Base-by-base conservation (phyloP, 140 eudicot genomes). In the Stevia rebaudiana region DNA sequence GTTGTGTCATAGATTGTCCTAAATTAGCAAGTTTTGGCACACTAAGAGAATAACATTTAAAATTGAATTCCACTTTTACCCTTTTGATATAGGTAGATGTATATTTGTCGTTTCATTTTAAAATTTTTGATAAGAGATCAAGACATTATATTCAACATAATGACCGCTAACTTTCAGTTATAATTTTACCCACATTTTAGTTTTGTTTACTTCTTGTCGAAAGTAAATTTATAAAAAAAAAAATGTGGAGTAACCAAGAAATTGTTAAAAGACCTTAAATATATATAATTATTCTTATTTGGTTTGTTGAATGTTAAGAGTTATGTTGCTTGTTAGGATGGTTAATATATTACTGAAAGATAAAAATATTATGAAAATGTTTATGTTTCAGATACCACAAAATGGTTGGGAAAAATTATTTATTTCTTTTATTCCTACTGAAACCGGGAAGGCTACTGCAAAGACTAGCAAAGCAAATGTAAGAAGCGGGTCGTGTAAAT, bases 401-500 rank as follows among this genome's bases (percentile, higher is more conserved):
- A 70, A 73, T 64, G 99, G 99, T 76, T 94, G 99, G 99, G 96
- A 94, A 43, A 94, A 88, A 56, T 67, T 94, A 61, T 88, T 85
- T 77, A 78, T 94, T 72, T 81, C 99, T 18, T 94, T 81, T 55
- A 78, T 83, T 80, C 95, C 99, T 46, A 70, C 82, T 62, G 99
- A 94, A 59, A 52, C 86, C 22, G 99, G 99, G 59, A 94, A 94
- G 81, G 75, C 84, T 18, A 83, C 78, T 41, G 90, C 97, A 54
- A 94, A 94, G 73, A 94, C 99, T 8, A 94, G 87, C 65, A 94
- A 88, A 83, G 84, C 97, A 39, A 94, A 80, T 78, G 99, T 88
- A 53, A 85, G 95, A 80, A 84, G 84, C 51, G 97, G 99, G 53
- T 31, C 81, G 4, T 94, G 99, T 74, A 94, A 94, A 88, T 94